phyloP scores from a whole-genome alignment of 306 rosid genomes.

The Hippophae tibetana region DNA sequence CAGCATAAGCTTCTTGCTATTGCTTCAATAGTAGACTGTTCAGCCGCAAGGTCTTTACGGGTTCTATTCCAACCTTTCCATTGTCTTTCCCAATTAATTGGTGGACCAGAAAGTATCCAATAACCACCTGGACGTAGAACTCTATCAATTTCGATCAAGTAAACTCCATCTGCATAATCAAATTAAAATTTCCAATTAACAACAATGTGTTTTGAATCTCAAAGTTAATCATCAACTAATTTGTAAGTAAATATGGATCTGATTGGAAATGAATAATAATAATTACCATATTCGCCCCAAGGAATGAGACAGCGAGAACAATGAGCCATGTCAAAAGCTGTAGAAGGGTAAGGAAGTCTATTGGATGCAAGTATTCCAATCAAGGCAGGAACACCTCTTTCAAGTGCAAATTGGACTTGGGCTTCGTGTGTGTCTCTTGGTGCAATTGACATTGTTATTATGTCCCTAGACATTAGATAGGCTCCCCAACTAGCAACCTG shows the following conservation, averaged over 20 bases:
- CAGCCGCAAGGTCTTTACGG: conserved; percentile 47
- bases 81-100: conserved; percentile 76
- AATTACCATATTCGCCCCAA: conserved; percentile 68
- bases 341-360: conserved; percentile 83
- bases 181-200: not conserved
- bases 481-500: conserved; percentile 99
- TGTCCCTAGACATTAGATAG: conserved; percentile 70
- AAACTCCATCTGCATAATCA: conserved; percentile 53
- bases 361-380: conserved; percentile 81
- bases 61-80: conserved; percentile 87
- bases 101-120: conserved; percentile 74
- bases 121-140: conserved; percentile 78
- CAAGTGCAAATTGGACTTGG: conserved; percentile 95
- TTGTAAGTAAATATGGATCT: no score
- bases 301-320: conserved; percentile 99
- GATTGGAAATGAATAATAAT: not conserved
- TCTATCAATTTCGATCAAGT: conserved; percentile 74
- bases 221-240: no score
- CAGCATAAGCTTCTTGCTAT: conserved; percentile 81
- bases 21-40: conserved; percentile 56
- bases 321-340: conserved; percentile 93
- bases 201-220: no score
- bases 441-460: conserved; percentile 74
- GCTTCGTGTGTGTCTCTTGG: conserved; percentile 92
- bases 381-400: conserved; percentile 90